Conservation (phyloP, 2,329 filamentous ascomycete species). For the Immersiporthe knoxdaviesiana region DNA sequence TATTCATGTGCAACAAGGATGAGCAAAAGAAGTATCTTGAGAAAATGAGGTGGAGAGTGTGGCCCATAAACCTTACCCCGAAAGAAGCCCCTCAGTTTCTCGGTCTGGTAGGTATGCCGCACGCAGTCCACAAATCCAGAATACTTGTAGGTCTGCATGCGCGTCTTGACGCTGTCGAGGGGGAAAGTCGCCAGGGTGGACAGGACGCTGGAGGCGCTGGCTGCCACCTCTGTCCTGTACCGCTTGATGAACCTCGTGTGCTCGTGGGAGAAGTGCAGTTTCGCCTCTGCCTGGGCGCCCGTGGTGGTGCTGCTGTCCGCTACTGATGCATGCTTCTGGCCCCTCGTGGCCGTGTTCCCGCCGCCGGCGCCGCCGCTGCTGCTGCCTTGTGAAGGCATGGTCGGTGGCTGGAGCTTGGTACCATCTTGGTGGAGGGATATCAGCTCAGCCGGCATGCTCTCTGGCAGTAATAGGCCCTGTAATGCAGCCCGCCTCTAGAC, state of each 20-base stretch:
- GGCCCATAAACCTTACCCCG: slow-evolving; percentile 61
- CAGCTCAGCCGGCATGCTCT: slow-evolving; percentile 47
- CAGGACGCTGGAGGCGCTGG: slow-evolving; percentile 75
- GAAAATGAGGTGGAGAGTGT: slow-evolving; percentile 11
- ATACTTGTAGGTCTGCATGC: slow-evolving; percentile 86
- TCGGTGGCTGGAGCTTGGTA: slow-evolving; percentile 44
- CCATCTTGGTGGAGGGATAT: slow-evolving; percentile 49
- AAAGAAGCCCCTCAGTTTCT: slow-evolving; percentile 78
- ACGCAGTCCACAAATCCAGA: slow-evolving; percentile 75
- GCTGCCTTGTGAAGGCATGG: slow-evolving; percentile 45
- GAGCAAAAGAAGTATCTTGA: too few relatives aligned
- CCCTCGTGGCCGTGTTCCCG: slow-evolving; percentile 16
- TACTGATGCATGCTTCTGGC: slow-evolving; percentile 24
- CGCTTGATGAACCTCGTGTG: slow-evolving; percentile 64
- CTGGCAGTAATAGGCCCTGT: slow-evolving; percentile 34
- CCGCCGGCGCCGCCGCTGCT: slow-evolving; percentile 26
- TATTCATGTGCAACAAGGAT: too few relatives aligned
- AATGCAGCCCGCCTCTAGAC: slow-evolving; percentile 49
- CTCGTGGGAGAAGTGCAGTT: slow-evolving; percentile 38
- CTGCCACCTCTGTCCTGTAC: slow-evolving; percentile 80
- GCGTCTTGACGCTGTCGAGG: slow-evolving; percentile 86
- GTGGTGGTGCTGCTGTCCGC: slow-evolving; percentile 10
- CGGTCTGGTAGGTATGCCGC: slow-evolving; percentile 72
- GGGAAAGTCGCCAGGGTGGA: slow-evolving; percentile 83
- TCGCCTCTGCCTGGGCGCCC: slow-evolving; percentile 22